A percentile compares a stretch with the other conserved stretches of the same genome.
Evolutionary conservation across 2,329 filamentous ascomycete species (phyloP).

Genomic region (Tolypocladium tropicale): DNA sequence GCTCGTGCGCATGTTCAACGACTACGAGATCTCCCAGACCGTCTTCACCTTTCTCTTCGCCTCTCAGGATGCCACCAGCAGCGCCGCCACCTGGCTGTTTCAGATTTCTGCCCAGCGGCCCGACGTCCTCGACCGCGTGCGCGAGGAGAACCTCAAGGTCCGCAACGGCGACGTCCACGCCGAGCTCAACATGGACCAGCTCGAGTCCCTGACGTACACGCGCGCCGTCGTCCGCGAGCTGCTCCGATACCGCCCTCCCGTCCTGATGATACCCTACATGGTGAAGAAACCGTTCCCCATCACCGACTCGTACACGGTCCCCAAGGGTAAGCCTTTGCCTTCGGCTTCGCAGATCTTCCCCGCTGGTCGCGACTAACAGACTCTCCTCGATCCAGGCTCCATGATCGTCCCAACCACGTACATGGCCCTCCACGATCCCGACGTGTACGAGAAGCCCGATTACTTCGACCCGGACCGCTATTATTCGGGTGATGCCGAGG

Average conservation of each 20-base stretch:
- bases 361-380: not conserved
- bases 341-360: not conserved
- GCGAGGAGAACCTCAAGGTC: constrained; percentile 75
- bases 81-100: constrained; percentile 89
- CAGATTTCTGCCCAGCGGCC: constrained; percentile 88
- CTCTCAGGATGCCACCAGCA: constrained; percentile 93
- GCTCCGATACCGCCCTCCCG: constrained; percentile 87
- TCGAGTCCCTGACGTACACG: constrained; percentile 84
- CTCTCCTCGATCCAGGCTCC: constrained; percentile 41
- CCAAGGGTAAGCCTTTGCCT: constrained; percentile 52
- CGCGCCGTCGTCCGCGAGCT: constrained; percentile 86
- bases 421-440: constrained; percentile 81
- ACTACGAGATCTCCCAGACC: constrained; percentile 87
- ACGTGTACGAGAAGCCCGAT: constrained; percentile 85
- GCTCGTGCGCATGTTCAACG: constrained; percentile 75
- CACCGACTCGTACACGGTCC: constrained; percentile 77
- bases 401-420: constrained; percentile 94
- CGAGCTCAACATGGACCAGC: constrained; percentile 67
- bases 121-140: constrained; percentile 81
- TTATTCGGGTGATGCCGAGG: constrained; percentile 80
- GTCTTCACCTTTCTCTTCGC: constrained; percentile 96
- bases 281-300: constrained; percentile 95
- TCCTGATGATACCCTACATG: constrained; percentile 93
- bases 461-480: constrained; percentile 85
- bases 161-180: constrained; percentile 66